A percentile compares a stretch with the other conserved stretches of the same genome.
These are phyloP conservation scores for Oropetium thomaeum DNA, from an alignment of 176 grass and related monocot species.

Conservation along the genomic window DNA sequence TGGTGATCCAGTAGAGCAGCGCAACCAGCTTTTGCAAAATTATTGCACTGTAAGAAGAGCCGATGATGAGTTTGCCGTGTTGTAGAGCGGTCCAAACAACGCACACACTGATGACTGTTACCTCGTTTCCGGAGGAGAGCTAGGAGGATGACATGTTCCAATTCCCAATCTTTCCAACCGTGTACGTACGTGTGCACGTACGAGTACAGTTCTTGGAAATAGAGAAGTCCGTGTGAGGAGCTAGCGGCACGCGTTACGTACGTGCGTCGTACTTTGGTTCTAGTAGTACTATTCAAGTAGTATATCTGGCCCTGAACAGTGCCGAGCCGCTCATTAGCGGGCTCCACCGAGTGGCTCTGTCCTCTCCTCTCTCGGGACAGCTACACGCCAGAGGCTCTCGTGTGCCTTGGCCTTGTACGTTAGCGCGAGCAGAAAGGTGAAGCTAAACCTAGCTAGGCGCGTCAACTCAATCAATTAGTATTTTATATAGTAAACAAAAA, in stretches of 20 bases:
- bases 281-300: slow-evolving; percentile 12
- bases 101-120: not conserved
- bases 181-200: no score
- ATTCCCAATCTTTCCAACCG: not conserved
- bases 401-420: not conserved
- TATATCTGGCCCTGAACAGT: slow-evolving; percentile 18
- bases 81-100: no score
- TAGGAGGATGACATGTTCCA: slow-evolving; percentile 19
- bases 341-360: slow-evolving; percentile 6
- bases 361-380: slow-evolving; percentile 25
- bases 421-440: slow-evolving; percentile 1
- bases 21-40: no score
- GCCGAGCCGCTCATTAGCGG: slow-evolving; percentile 4
- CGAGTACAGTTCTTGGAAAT: slow-evolving; percentile 48
- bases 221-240: not conserved
- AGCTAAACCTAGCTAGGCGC: not conserved
- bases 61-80: no score
- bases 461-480: slow-evolving; percentile 2
- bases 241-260: slow-evolving; percentile 18
- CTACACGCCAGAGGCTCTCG: slow-evolving; percentile 26
- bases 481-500: slow-evolving; percentile 51
- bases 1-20: no score
- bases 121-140: not conserved
- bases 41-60: no score
- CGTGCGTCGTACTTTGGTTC: slow-evolving; percentile 15